Base-by-base conservation (phyloP, 495 filamentous ascomycete species). In the Aspergillus nidulans region DNA sequence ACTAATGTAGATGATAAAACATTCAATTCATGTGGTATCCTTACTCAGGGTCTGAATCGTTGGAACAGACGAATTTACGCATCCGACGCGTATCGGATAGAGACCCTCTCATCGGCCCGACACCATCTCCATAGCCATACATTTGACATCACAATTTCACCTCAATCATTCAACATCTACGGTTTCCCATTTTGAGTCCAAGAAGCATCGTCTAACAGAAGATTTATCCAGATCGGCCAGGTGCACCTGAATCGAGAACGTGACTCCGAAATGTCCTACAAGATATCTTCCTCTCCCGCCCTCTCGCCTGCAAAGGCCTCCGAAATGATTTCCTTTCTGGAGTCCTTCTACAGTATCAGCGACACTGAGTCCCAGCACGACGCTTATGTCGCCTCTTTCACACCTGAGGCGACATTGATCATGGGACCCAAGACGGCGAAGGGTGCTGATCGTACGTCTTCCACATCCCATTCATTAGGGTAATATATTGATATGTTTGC, bases 351-450 rank as follows among this genome's bases (percentile, higher is more conserved):
- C 62, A 60, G 65, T 23, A 76, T 71, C 13, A 82, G 80, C 46
- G 84, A 86, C 61, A 81, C 73, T 12, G 78, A 82, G 25, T 71
- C 74, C 40, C 64, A 69, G 5, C 80, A 85, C 60, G 79, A 82
- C 21, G 67, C 71, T 61, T 86, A 85, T 60, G 77, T 77, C 16
- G 57, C 71, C 20, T 70, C 49, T 38, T 87, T 85, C 63, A 83
- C 83, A 0, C 50, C 66, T 0, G 75, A 81, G 63, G 84, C 80
- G 0, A 81, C 74, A 0, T 44, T 87, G 20, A 75, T 85, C 6
- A 81, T 86, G 78, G 81, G 75, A 0, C 70, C 77, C 1, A 81
- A 79, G 62, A 66, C 68, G 25, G 77, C 66, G 0, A 70, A 72
- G 39, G 82, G 84, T 0, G 47, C 60, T n/a, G 67, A 65, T 56